Evolutionary conservation across 2,329 filamentous ascomycete species (phyloP), one percentile per base, ranked within the genome.

Genomic region (Sporothrix mexicana): DNA sequence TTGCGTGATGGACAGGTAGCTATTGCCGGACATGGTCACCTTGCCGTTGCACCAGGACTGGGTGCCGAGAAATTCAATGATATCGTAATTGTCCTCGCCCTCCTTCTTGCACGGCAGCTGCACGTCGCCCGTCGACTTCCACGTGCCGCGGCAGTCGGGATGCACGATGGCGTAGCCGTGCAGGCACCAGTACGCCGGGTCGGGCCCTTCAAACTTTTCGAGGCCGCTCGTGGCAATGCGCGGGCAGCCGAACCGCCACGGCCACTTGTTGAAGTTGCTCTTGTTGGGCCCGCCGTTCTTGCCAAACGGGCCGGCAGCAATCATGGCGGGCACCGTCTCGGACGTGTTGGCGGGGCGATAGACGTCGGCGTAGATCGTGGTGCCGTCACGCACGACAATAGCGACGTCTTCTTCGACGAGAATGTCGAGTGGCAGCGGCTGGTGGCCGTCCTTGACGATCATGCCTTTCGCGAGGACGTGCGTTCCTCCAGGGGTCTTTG

Each of bases 171-270:
- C 45, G 8, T 47, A 47, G 45, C 45, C 45, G 45, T 47, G 4
- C 15, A 47, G 45, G 30, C 86, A 53, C 49, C 49, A 53, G 49
- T 53, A 53, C 15, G 15, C 49, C 49, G 49, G 49, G 17, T 53
- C 49, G 7, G 49, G 49, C 4, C 49, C 49, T n/a, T 53, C 49
- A 53, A 53, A 53, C 17, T 53, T 53, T n/a, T 53, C 49, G 17
- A 53, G 49, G 49, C 49, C 49, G 17, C 49, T 53, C 49, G 49
- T 53, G 2, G 49, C 49, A 6, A 53, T 53, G 49, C 17, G 49
- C 49, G 49, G 49, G 17, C 49, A 53, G 49, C 49, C 49, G 17
- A 53, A 53, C 49, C 49, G 49, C 49, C 49, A 53, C 4, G 49
- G 49, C 49, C 49, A 53, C 49, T 53, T 53, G 49, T 53, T 53